Conservation (phyloP, 805 yeast species). For the Debaryomyces maramus region DNA sequence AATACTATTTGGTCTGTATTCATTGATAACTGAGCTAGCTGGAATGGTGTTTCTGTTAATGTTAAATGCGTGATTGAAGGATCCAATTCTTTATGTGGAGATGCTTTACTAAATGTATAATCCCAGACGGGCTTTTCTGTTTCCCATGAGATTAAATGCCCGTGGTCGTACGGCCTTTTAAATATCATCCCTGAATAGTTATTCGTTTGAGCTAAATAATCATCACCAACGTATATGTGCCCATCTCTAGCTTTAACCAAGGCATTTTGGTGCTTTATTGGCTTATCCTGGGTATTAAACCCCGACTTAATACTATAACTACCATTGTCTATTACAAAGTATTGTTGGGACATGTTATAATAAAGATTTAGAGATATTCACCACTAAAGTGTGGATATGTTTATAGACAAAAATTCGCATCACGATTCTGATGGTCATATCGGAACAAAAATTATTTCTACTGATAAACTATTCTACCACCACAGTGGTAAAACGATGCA, state of each 20-base stretch:
- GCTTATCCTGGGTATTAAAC: conserved; percentile 29
- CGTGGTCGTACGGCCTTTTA: conserved; percentile 83
- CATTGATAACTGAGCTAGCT: conserved; percentile 76
- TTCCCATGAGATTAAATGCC: conserved; percentile 91
- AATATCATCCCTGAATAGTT: conserved; percentile 74
- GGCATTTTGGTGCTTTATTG: conserved; percentile 63
- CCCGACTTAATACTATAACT: conserved; percentile 71
- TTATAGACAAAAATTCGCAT: too few species aligned
- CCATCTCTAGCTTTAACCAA: conserved; percentile 77
- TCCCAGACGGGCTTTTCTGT: conserved; percentile 90
- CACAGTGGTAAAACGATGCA: too few species aligned
- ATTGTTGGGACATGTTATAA: conserved; percentile 12
- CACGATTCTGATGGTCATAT: too few species aligned
- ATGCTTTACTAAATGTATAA: conserved; percentile 49
- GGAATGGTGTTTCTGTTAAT: conserved; percentile 78
- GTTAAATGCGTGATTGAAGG: conserved; percentile 50
- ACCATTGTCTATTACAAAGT: conserved; percentile 84
- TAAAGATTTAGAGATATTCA: too few species aligned
- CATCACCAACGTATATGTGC: conserved; percentile 64
- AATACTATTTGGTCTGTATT: conserved; percentile 89
- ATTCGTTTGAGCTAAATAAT: conserved; percentile 59
- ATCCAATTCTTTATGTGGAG: conserved; percentile 16
- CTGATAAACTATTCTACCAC: too few species aligned
- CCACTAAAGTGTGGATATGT: too few species aligned
- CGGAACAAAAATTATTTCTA: too few species aligned